These are phyloP conservation scores for Dendrostoma leiphaemia DNA, from an alignment of 2,329 filamentous ascomycete species.

Conservation along the genomic window DNA sequence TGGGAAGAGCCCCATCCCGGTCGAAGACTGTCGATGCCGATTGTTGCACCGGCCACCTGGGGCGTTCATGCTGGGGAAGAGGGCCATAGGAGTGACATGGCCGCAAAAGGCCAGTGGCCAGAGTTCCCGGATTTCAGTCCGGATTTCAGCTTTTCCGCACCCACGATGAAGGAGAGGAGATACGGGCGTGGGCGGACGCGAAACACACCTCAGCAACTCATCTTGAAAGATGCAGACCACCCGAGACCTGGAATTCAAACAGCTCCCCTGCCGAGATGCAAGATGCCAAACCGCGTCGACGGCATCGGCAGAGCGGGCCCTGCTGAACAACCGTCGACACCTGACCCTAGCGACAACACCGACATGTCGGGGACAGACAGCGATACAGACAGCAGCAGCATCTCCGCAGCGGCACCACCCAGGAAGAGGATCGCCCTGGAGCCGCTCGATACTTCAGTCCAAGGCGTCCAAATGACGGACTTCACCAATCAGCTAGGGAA, in stretches of 20 bases:
- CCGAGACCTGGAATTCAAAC: slow-evolving; percentile 11
- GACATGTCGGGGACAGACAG: slow-evolving; percentile 17
- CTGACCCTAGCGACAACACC: slow-evolving; percentile 6
- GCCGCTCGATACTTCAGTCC: slow-evolving; percentile 10
- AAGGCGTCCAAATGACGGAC: slow-evolving; percentile 27
- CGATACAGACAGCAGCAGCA: slow-evolving; percentile 11
- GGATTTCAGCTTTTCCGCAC: slow-evolving; percentile 15
- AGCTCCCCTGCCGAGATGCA: slow-evolving; percentile 12
- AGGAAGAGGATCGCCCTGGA: slow-evolving; percentile 1
- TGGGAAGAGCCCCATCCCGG: slow-evolving; percentile 49
- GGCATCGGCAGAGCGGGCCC: not conserved
- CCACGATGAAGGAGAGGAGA: slow-evolving; percentile 16
- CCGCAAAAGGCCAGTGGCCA: slow-evolving; percentile 41
- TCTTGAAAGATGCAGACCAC: slow-evolving; percentile 6
- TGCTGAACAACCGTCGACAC: not conserved
- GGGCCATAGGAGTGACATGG: slow-evolving; percentile 42
- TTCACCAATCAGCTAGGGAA: slow-evolving; percentile 27
- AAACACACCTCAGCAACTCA: slow-evolving; percentile 6
- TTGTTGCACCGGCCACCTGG: slow-evolving; percentile 25
- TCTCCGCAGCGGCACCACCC: slow-evolving; percentile 1
- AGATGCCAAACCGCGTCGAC: not conserved
- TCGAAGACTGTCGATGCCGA: slow-evolving; percentile 34
- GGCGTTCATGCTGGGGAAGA: slow-evolving; percentile 23
- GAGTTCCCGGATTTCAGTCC: slow-evolving; percentile 4
- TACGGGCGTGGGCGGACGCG: slow-evolving; percentile 17